Percentiles rank a stretch among this genome's conserved stretches.
Conservation (phyloP, 2,329 filamentous ascomycete genomes). For the Leptographium galeiforme region DNA sequence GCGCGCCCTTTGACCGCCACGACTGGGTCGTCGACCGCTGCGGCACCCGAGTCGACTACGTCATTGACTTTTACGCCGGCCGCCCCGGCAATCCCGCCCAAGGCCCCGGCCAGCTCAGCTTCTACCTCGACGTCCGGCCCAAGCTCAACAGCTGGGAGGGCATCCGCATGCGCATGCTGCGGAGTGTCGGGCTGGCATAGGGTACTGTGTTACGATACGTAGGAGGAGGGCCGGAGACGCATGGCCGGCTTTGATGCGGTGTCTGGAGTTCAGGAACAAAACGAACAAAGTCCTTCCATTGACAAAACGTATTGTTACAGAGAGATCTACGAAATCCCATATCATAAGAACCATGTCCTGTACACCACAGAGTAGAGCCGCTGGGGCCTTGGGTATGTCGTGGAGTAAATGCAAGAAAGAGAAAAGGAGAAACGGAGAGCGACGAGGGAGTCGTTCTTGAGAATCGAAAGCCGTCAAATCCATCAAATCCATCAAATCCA, state of each 20-base stretch:
- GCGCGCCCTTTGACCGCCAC: conserved; percentile 84
- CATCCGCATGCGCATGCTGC: conserved; percentile 48
- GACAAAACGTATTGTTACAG: background rate
- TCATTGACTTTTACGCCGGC: conserved; percentile 96
- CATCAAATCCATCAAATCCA: no score
- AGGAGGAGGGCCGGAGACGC: background rate
- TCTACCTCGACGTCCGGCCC: conserved; percentile 55
- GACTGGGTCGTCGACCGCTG: conserved; percentile 96
- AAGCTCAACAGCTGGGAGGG: conserved; percentile 58
- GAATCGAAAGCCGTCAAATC: no score
- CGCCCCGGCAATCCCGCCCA: conserved; percentile 18
- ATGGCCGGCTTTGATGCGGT: background rate
- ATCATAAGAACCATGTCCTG: background rate
- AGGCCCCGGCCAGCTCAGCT: conserved; percentile 31
- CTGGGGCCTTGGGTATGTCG: background rate
- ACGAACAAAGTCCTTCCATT: no score
- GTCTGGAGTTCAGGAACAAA: background rate
- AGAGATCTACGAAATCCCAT: background rate
- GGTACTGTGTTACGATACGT: no score
- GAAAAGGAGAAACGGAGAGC: background rate
- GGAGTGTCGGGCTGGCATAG: conserved; percentile 35
- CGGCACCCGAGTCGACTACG: conserved; percentile 74
- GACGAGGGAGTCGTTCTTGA: background rate
- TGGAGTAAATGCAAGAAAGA: background rate
- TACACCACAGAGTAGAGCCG: background rate